Conservation (phyloP, 306 rosid species). For the Senna siamea region DNA sequence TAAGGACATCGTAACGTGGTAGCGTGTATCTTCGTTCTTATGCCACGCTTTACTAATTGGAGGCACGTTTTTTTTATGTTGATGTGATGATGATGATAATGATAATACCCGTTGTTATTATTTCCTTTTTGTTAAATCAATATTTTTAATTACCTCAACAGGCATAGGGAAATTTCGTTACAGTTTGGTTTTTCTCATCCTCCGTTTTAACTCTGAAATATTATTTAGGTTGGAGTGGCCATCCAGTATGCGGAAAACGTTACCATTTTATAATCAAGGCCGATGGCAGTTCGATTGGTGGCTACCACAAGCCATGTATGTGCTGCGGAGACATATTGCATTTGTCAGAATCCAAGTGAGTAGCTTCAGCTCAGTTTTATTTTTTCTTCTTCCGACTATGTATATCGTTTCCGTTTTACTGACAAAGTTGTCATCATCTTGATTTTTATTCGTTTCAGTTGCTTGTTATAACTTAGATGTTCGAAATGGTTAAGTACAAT, state of each 20-base stretch:
- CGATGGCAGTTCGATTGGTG: slow-evolving; percentile 94
- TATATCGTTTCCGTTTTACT: not conserved
- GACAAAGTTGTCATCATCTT: slow-evolving; percentile 4
- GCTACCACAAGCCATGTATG: slow-evolving; percentile 95
- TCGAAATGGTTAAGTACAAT: not conserved
- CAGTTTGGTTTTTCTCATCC: slow-evolving; percentile 25
- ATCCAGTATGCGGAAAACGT: slow-evolving; percentile 91
- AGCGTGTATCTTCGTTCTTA: not conserved
- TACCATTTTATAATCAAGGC: slow-evolving; percentile 94
- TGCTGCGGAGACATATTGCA: slow-evolving; percentile 95
- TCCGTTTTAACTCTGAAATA: not conserved
- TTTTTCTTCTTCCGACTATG: not conserved
- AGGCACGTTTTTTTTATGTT: not conserved
- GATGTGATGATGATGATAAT: not conserved
- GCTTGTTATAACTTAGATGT: not conserved
- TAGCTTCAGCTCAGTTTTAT: slow-evolving; percentile 6
- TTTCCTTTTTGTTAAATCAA: too few relatives aligned
- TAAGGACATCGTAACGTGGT: slow-evolving; percentile 8
- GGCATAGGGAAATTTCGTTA: not conserved
- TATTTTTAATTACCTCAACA: not conserved
- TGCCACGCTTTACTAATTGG: slow-evolving; percentile 19
- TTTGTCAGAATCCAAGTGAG: slow-evolving; percentile 97
- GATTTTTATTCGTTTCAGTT: not conserved
- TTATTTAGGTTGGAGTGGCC: slow-evolving; percentile 88
- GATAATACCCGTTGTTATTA: too few relatives aligned